A percentile compares a stretch with the other conserved stretches of the same genome.
phyloP scores from a whole-genome alignment of 257 asterid species.

The Ligustrum vulgare region DNA sequence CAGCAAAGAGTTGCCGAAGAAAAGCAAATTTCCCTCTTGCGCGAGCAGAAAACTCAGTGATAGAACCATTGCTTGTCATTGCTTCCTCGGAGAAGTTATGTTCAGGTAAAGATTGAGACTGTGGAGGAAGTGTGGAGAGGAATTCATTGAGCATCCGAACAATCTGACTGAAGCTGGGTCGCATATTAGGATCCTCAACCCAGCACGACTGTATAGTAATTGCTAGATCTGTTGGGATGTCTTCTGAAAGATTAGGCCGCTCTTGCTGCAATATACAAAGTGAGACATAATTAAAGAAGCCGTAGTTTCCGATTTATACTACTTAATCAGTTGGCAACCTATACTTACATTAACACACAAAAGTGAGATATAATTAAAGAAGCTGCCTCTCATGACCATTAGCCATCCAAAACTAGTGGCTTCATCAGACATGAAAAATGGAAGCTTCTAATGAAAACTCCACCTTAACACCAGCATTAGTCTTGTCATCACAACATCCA shows the following conservation, averaged over 20 bases:
- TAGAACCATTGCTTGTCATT: slow-evolving; percentile 48
- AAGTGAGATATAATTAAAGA: background rate
- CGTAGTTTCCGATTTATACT: background rate
- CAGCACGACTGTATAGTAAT: slow-evolving; percentile 84
- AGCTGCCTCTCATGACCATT: background rate
- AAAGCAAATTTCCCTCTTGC: slow-evolving; percentile 88
- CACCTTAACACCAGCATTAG: background rate
- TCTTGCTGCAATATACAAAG: slow-evolving; percentile 66
- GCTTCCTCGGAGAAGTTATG: slow-evolving; percentile 42
- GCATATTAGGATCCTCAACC: slow-evolving; percentile 97
- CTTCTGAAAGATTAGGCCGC: slow-evolving; percentile 76
- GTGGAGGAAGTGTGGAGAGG: slow-evolving; percentile 52
- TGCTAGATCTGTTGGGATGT: slow-evolving; percentile 63
- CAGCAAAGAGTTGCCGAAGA: slow-evolving; percentile 85
- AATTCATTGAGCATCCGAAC: slow-evolving; percentile 82
- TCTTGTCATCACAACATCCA: background rate
- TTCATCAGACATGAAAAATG: background rate
- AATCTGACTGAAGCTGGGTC: slow-evolving; percentile 90
- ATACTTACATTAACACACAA: background rate
- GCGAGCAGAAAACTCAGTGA: slow-evolving; percentile 70
- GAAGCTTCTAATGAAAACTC: background rate
- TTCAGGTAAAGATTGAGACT: slow-evolving; percentile 42
- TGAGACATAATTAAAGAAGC: background rate
- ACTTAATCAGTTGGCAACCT: background rate
- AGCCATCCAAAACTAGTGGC: background rate